Conservation (phyloP, 2,329 filamentous ascomycete genomes). For the Penicillium sp. region DNA sequence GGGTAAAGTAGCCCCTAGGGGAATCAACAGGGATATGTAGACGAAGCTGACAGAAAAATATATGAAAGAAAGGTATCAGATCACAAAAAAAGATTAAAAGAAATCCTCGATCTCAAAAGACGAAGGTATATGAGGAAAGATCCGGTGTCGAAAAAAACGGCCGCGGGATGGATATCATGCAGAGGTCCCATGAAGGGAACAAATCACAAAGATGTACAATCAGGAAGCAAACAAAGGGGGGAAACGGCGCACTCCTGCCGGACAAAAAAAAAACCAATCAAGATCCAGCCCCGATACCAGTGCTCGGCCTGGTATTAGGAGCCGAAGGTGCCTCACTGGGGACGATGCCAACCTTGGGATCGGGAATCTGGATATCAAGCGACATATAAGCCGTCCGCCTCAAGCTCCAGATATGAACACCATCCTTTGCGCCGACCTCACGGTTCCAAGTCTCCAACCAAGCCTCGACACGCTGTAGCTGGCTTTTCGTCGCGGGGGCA, state of each 20-base stretch:
- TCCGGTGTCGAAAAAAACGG: constrained; percentile 2
- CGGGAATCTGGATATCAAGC: constrained; percentile 51
- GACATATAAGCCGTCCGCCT: constrained; percentile 84
- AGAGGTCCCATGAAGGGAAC: constrained; percentile 16
- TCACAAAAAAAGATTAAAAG: constrained; percentile 19
- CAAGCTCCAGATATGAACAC: constrained; percentile 73
- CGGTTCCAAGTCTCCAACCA: constrained; percentile 88
- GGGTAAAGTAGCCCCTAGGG: constrained; percentile 1
- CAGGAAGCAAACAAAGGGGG: neutral
- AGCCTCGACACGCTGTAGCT: constrained; percentile 66
- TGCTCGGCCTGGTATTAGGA: constrained; percentile 36
- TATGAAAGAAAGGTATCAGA: constrained; percentile 11
- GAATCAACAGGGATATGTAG: neutral
- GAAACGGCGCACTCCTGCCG: neutral
- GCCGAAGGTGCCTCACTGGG: constrained; percentile 37
- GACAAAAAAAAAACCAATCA: constrained; percentile 2
- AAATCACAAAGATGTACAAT: constrained; percentile 24
- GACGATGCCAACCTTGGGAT: constrained; percentile 49
- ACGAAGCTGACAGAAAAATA: constrained; percentile 7
- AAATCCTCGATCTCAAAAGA: constrained; percentile 6
- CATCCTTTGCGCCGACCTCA: constrained; percentile 57
- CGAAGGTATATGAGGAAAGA: constrained; percentile 5
- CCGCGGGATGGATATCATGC: constrained; percentile 28
- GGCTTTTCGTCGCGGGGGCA: constrained; percentile 69
- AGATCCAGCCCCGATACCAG: constrained; percentile 25